These are phyloP conservation scores for Ceratorhiza oryzae-sativae DNA, from an alignment of 1,284 basidiomycete genomes.

Conservation along the genomic window DNA sequence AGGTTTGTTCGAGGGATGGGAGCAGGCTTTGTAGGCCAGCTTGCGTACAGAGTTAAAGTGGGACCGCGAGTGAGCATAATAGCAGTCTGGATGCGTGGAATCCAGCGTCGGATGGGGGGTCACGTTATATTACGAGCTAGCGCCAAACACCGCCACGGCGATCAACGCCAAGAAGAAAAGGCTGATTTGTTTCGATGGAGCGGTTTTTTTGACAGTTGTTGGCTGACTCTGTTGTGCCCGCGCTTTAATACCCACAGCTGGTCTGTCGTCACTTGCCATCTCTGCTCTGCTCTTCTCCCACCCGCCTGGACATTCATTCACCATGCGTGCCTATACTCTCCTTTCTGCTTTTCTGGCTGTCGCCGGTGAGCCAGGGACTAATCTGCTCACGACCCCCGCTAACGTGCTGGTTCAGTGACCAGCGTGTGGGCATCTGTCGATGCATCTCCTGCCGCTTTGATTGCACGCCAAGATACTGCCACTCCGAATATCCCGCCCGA, in stretches of 20 bases:
- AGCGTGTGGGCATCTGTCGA: conserved; percentile 1
- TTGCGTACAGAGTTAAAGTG: too few relatives aligned
- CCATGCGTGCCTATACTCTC: conserved; percentile 30
- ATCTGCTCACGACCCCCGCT: too few relatives aligned
- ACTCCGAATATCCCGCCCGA: conserved; percentile 4
- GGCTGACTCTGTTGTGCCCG: not conserved
- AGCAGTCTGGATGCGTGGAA: too few relatives aligned
- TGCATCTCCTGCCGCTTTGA: not conserved
- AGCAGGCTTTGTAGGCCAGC: too few relatives aligned
- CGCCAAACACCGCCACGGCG: conserved; percentile 10
- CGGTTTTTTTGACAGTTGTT: conserved; percentile 9
- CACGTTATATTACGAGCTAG: too few relatives aligned
- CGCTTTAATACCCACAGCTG: conserved; percentile 17
- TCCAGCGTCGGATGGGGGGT: too few relatives aligned
- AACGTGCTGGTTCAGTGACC: too few relatives aligned
- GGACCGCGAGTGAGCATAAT: too few relatives aligned
- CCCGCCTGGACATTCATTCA: conserved; percentile 20
- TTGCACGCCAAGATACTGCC: conserved; percentile 6
- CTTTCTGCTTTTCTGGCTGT: conserved; percentile 20
- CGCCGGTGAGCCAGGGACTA: conserved; percentile 7
- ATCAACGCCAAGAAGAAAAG: conserved; percentile 6
- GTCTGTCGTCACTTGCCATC: conserved; percentile 8
- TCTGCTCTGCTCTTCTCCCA: not conserved
- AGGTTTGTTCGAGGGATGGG: too few relatives aligned
- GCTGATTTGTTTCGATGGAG: not conserved